phyloP scores from a whole-genome alignment of 2,329 filamentous ascomycete species.

The Colletotrichum tropicicola region DNA sequence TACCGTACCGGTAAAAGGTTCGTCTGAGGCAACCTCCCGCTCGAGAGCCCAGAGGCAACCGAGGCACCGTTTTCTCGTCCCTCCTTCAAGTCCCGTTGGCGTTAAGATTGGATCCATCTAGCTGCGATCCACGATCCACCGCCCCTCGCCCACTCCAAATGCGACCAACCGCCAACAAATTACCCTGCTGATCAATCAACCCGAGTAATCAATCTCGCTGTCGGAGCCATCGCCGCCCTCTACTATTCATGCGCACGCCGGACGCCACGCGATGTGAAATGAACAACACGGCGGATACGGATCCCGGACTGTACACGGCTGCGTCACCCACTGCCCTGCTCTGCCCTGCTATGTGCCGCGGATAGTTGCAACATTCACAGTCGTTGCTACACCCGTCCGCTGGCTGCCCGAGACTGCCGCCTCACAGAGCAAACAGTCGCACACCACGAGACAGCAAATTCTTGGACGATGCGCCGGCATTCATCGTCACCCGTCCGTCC shows the following conservation, averaged over 20 bases:
- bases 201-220: not conserved
- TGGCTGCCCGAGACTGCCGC: not conserved
- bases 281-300: not conserved
- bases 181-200: constrained; percentile 22
- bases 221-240: not conserved
- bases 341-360: too few relatives aligned
- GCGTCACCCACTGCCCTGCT: not conserved
- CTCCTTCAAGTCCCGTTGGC: not conserved
- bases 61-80: constrained; percentile 7
- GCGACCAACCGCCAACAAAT: constrained; percentile 20
- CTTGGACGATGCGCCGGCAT: not conserved
- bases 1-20: not conserved
- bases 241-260: not conserved
- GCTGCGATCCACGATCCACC: constrained; percentile 27
- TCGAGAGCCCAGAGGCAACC: constrained; percentile 5
- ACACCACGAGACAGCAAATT: not conserved
- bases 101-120: constrained; percentile 25
- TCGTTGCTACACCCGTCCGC: not conserved
- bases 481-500: not conserved
- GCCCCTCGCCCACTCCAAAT: constrained; percentile 9
- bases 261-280: not conserved
- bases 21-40: constrained; percentile 5
- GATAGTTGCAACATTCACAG: not conserved
- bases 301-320: not conserved
- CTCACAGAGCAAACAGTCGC: not conserved